phyloP scores from a whole-genome alignment of 78 protist genomes.

The Dictyostelium firmibasis region DNA sequence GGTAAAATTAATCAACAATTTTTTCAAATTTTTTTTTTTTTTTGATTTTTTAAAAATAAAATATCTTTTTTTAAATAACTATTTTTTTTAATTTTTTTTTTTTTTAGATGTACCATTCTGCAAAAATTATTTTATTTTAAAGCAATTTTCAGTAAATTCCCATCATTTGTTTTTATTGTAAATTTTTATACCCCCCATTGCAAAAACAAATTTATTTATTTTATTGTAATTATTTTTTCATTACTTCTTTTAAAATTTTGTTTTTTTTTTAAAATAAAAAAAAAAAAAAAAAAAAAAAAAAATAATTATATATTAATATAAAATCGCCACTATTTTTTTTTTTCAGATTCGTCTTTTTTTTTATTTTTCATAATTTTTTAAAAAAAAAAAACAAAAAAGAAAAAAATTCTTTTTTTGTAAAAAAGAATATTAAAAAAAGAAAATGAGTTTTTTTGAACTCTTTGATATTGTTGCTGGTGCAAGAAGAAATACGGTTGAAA shows the following conservation, averaged over 20 bases:
- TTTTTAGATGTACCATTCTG: not conserved
- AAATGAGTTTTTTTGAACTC: conserved; percentile 55
- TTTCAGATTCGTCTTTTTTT: not conserved
- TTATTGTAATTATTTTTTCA: too few species aligned
- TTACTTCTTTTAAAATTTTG: too few species aligned
- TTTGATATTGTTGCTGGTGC: conserved; percentile 55
- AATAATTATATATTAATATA: too few species aligned
- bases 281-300: too few species aligned
- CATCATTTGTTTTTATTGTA: not conserved
- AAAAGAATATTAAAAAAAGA: not conserved
- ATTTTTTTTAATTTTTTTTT: too few species aligned
- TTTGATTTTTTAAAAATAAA: too few species aligned
- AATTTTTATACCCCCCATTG: too few species aligned
- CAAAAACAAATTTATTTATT: too few species aligned
- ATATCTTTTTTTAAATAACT: not conserved
- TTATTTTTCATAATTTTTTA: not conserved
- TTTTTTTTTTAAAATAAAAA: too few species aligned
- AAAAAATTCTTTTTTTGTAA: not conserved
- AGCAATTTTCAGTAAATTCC: not conserved
- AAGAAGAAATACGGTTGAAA: not conserved
- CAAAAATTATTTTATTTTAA: not conserved
- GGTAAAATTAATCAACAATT: not conserved
- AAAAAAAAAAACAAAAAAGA: not conserved
- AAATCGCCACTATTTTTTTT: too few species aligned
- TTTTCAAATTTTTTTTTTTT: too few species aligned